Evolutionary conservation across 192 early-diverging fungal genomes (phyloP), one percentile per base, ranked within the genome.

Genomic region (Powellomyces hirtus): DNA sequence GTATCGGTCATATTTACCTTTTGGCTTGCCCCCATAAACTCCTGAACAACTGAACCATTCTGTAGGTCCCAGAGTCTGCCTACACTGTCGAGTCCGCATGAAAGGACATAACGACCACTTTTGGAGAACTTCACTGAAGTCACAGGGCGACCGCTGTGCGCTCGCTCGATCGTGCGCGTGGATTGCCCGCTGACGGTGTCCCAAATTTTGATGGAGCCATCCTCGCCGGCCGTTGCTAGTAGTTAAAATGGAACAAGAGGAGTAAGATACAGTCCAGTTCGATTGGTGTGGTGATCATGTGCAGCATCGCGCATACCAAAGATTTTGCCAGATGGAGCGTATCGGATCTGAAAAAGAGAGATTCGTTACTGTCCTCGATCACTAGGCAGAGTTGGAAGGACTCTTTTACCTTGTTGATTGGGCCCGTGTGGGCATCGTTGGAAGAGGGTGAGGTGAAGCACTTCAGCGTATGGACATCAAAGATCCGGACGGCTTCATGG

Each of bases 161-260:
- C 96, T 61, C 80, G 75, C 33, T 77, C 81, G 26, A 98, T 85
- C 1, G 90, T 91, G 42, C 83, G 84, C 20, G 90, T 81, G 67
- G 90, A 92, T 27, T 82, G 81, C 0, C 93, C 90, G 0, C 80
- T 81, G 4, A 91, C 89, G 13, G 83, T 85, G 74, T 96, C 93
- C 89, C 93, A 96, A 13, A 96, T 72, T 67, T 91, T 90, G 42
- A 96, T 87, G 4, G 86, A 81, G 0, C 94, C 96, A 77, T 98
- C 96, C 57, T 86, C 75, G 5, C 89, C 89, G 4, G 87, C 81
- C n/a, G 89, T 84, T 24, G 87, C 80, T 71, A 52, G 0, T n/a
- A n/a, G n/a, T n/a, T n/a, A n/a, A n/a, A n/a, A n/a, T n/a, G n/a
- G 24, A 30, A 46, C 68, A 4, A 30, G 2, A 56, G 29, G 7